A percentile compares a stretch with the other conserved stretches of the same genome.
Conservation (phyloP, 306 rosid species). For the Sphenostylis stenocarpa region DNA sequence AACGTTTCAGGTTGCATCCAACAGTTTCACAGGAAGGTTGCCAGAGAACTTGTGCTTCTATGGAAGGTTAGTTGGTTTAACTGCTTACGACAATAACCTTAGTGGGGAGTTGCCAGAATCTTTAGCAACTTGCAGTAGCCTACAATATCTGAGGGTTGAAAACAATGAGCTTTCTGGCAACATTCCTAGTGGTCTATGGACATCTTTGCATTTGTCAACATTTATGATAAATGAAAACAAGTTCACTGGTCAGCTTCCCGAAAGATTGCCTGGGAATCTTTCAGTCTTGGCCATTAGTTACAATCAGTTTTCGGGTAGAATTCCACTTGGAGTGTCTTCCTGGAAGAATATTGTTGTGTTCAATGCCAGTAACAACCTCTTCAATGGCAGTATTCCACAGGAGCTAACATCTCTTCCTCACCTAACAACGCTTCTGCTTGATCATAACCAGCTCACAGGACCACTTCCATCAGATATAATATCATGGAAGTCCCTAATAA, state of each 20-base stretch:
- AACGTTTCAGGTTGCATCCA: slow-evolving; percentile 41
- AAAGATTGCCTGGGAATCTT: slow-evolving; percentile 38
- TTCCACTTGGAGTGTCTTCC: slow-evolving; percentile 52
- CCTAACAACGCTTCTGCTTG: slow-evolving; percentile 45
- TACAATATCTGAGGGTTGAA: slow-evolving; percentile 28
- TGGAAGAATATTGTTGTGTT: slow-evolving; percentile 49
- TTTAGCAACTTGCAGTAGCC: slow-evolving; percentile 55
- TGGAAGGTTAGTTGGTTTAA: slow-evolving; percentile 51
- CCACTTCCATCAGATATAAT: slow-evolving; percentile 44
- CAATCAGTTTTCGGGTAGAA: slow-evolving; percentile 60
- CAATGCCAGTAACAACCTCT: slow-evolving; percentile 54
- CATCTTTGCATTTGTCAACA: slow-evolving; percentile 9
- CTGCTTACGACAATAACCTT: slow-evolving; percentile 47
- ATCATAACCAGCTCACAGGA: slow-evolving; percentile 55
- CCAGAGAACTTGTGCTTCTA: slow-evolving; percentile 54
- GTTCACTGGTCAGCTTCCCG: slow-evolving; percentile 62
- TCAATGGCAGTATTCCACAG: slow-evolving; percentile 59
- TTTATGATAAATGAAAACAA: slow-evolving; percentile 45
- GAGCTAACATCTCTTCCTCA: slow-evolving; percentile 51
- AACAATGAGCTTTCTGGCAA: slow-evolving; percentile 52
- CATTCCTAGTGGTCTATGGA: slow-evolving; percentile 77
- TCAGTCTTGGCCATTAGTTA: slow-evolving; percentile 43
- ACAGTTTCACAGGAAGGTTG: slow-evolving; percentile 52
- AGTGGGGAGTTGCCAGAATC: slow-evolving; percentile 65
- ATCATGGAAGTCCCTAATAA: slow-evolving; percentile 50